Conservation (phyloP, 495 filamentous ascomycete species). For the Podospora australis region DNA sequence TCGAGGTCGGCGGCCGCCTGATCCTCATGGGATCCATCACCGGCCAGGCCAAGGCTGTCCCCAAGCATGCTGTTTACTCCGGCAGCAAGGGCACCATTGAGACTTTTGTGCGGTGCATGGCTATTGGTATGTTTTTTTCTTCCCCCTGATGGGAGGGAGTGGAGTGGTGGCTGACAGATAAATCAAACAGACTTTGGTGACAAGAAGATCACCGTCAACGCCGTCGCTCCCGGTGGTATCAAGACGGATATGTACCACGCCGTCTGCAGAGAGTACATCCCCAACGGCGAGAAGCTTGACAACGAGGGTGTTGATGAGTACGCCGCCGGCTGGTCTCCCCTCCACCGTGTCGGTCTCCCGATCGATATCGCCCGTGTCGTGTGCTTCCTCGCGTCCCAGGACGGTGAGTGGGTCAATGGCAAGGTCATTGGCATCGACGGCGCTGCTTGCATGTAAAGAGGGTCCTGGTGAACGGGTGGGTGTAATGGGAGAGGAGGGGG, state of each 20-base stretch:
- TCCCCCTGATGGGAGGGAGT: not conserved
- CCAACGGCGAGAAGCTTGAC: conserved; percentile 43
- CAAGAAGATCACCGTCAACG: conserved; percentile 57
- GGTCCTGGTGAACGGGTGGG: too few species aligned
- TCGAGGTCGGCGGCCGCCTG: conserved; percentile 54
- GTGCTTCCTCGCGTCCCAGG: conserved; percentile 57
- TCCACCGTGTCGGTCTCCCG: conserved; percentile 55
- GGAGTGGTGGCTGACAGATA: not conserved
- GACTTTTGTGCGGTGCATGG: conserved; percentile 33
- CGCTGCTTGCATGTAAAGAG: conserved; percentile 43
- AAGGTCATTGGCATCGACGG: conserved; percentile 47
- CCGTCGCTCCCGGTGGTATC: conserved; percentile 59
- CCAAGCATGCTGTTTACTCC: conserved; percentile 55
- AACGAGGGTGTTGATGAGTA: conserved; percentile 35
- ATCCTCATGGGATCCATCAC: conserved; percentile 61
- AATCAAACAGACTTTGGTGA: conserved; percentile 27
- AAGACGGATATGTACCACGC: conserved; percentile 66
- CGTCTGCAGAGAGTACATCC: conserved; percentile 60
- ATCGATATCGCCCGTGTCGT: conserved; percentile 60
- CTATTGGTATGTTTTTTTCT: conserved; percentile 18
- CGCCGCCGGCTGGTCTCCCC: conserved; percentile 52
- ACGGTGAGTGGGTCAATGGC: conserved; percentile 62
- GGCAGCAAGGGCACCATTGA: conserved; percentile 33
- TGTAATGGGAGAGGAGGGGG: too few species aligned
- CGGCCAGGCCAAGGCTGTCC: conserved; percentile 54